Evolutionary conservation across 192 early-diverging fungal species (phyloP).

Genomic region (Spizellomyces punctatus): DNA sequence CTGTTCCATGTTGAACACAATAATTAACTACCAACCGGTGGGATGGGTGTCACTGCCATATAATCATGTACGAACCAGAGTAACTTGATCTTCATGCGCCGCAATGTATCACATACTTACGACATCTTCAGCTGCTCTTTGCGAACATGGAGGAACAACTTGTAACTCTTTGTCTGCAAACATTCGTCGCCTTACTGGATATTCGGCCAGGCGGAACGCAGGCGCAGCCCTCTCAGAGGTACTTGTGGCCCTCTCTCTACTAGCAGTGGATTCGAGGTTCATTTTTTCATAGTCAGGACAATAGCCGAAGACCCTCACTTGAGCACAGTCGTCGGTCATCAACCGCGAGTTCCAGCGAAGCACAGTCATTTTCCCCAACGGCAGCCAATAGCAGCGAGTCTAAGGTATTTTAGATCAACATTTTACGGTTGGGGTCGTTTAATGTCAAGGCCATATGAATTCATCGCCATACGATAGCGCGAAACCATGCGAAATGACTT

Average conservation of each 20-base stretch:
- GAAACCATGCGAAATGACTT: constrained; percentile 66
- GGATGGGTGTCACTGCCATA: constrained; percentile 87
- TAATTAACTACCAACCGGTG: constrained; percentile 76
- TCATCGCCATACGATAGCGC: no score
- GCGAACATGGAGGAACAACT: constrained; percentile 74
- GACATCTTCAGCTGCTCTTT: constrained; percentile 52
- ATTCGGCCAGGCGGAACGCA: constrained; percentile 13
- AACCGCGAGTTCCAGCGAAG: constrained; percentile 16
- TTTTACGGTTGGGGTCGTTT: no score
- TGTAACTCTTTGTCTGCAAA: constrained; percentile 71
- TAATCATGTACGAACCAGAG: constrained; percentile 58
- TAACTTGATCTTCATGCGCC: background rate
- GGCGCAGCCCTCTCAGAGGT: background rate
- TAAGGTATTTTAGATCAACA: no score
- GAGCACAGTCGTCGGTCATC: constrained; percentile 16
- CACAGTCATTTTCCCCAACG: background rate
- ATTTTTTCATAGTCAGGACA: background rate
- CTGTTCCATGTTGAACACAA: constrained; percentile 87
- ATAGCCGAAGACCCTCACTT: constrained; percentile 20
- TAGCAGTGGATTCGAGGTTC: background rate
- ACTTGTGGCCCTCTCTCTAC: no score
- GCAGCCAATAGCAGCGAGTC: background rate
- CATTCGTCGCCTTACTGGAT: constrained; percentile 71
- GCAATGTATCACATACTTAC: background rate
- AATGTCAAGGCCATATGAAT: no score